Base-by-base conservation (phyloP, 768 basidiomycete genomes). In the Phaffia australis region DNA sequence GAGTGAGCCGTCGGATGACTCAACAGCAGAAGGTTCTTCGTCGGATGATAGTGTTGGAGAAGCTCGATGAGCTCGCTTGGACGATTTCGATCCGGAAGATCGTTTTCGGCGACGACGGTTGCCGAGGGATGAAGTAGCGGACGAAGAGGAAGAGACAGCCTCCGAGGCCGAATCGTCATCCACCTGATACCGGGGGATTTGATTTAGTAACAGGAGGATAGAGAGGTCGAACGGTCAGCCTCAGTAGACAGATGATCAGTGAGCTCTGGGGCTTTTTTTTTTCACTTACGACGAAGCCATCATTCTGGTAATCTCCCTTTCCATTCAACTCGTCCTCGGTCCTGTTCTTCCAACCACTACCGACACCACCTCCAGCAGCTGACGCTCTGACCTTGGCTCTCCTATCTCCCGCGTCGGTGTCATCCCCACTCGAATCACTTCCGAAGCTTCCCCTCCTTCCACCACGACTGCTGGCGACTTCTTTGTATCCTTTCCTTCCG, bases 261-360 rank as follows among this genome's bases (percentile, higher is more conserved):
- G 19, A 49, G 23, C 1, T n/a, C 6, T n/a, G 11, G n/a, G 32
- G 25, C 9, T 18, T n/a, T n/a, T n/a, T n/a, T n/a, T n/a, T n/a
- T n/a, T 19, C 0, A 67, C 66, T 61, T 48, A 67, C 66, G n/a
- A 67, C 66, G 47, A 67, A 67, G 21, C 60, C 66, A 30, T 67
- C 66, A 42, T 67, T 49, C 48, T 60, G 18, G 54, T 67, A 67
- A 18, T 55, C 52, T 21, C 52, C 52, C n/a, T 61, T 61, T 11
- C 35, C 35, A 42, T 42, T 42, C 35, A 42, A 42, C 35, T 42
- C 35, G 4, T 42, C 35, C 35, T 42, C 35, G 11, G 35, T 67
- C 66, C 25, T 57, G 55, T 1, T 61, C 66, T 15, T 62, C 54
- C 19, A 48, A 46, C 2, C 55, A 29, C 48, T 18, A 32, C 27